Evolutionary conservation across 352 stramenopile species (phyloP).

Genomic region (Globisporangium spiculum): DNA sequence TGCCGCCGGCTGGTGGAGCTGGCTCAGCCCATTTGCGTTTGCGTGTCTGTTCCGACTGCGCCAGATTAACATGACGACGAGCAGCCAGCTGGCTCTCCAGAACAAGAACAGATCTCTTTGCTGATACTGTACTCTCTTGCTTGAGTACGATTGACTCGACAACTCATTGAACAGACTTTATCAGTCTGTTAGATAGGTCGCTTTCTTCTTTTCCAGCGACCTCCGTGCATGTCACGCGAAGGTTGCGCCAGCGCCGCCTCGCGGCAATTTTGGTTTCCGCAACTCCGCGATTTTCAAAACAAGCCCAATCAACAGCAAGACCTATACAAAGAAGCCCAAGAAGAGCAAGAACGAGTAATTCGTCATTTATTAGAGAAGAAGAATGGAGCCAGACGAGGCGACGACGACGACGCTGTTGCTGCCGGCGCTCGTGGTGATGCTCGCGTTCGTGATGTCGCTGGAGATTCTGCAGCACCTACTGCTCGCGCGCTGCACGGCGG

Average conservation of each 20-base stretch:
- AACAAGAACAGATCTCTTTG: neutral
- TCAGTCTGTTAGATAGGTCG: neutral
- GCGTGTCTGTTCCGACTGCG: neutral
- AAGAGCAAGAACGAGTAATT: neutral
- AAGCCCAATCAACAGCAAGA: neutral
- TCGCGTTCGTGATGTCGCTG: slow-evolving; percentile 46
- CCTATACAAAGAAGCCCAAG: neutral
- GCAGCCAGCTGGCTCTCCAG: neutral
- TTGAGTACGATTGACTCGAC: neutral
- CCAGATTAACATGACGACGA: slow-evolving; percentile 1
- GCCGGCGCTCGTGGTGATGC: slow-evolving; percentile 46
- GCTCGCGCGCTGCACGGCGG: slow-evolving; percentile 38
- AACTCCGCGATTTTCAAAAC: neutral
- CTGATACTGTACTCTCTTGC: neutral
- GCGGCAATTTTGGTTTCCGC: slow-evolving; percentile 8
- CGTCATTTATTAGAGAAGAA: neutral
- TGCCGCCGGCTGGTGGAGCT: neutral
- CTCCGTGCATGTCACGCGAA: neutral
- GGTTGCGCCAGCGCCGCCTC: neutral
- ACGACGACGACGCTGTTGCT: slow-evolving; percentile 19
- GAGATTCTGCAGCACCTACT: slow-evolving; percentile 59
- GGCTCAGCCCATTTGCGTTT: neutral
- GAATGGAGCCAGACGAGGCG: slow-evolving; percentile 4
- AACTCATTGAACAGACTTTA: neutral
- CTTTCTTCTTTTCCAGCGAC: neutral